A percentile compares a stretch with the other conserved stretches of the same genome.
Conservation (phyloP, 805 yeast genomes). For the Candida hispaniensis region DNA sequence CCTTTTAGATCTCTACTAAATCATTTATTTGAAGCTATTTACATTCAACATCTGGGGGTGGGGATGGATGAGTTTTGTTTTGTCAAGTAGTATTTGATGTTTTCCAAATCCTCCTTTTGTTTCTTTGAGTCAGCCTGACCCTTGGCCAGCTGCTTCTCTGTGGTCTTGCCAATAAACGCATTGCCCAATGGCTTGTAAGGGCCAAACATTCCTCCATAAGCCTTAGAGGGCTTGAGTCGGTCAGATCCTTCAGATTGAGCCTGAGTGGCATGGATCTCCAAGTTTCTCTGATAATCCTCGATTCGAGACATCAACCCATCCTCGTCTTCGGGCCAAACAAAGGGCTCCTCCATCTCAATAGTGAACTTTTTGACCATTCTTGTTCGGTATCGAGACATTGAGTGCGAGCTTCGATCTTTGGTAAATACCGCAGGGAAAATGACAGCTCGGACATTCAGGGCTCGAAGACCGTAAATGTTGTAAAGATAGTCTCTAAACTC, state of each 20-base stretch:
- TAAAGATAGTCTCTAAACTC: slow-evolving; percentile 90
- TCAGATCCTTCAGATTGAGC: slow-evolving; percentile 49
- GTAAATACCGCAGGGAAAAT: slow-evolving; percentile 63
- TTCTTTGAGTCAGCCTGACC: too few species aligned
- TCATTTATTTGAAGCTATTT: too few species aligned
- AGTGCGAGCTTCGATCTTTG: slow-evolving; percentile 47
- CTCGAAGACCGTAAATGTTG: slow-evolving; percentile 83
- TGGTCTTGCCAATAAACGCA: slow-evolving; percentile 51
- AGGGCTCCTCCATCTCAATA: slow-evolving; percentile 90
- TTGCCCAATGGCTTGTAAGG: slow-evolving; percentile 49
- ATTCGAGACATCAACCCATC: slow-evolving; percentile 18
- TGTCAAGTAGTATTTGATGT: slow-evolving; percentile 7
- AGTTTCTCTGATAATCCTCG: slow-evolving; percentile 34
- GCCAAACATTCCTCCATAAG: slow-evolving; percentile 64
- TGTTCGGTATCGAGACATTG: slow-evolving; percentile 58
- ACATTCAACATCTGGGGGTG: too few species aligned
- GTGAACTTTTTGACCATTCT: slow-evolving; percentile 93
- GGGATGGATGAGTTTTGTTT: too few species aligned
- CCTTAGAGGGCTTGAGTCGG: slow-evolving; percentile 50
- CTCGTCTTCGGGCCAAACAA: slow-evolving; percentile 68
- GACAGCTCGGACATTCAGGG: slow-evolving; percentile 78
- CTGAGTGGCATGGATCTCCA: slow-evolving; percentile 40
- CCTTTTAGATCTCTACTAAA: too few species aligned
- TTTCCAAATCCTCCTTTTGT: slow-evolving; percentile 15
- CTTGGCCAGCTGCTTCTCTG: slow-evolving; percentile 32